phyloP scores from a whole-genome alignment of 2,329 filamentous ascomycete genomes.

The Alternaria sp. region DNA sequence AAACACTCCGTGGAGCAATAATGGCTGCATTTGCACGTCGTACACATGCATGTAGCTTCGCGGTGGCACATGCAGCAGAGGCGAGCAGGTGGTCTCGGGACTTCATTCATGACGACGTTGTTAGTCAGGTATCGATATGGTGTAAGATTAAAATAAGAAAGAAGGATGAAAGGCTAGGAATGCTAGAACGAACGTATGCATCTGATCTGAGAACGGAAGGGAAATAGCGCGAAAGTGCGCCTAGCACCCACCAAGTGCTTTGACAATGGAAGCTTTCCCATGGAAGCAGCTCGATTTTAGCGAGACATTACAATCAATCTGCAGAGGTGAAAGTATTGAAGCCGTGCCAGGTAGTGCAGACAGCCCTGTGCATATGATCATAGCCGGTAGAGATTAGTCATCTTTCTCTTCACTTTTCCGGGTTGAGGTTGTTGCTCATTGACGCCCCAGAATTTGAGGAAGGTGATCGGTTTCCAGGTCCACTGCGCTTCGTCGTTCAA shows the following conservation, averaged over 20 bases:
- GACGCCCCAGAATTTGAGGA: conserved; percentile 22
- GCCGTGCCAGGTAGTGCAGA: neutral
- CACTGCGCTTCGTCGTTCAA: conserved; percentile 41
- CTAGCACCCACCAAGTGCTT: neutral
- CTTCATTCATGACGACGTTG: neutral
- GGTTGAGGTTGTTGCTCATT: neutral
- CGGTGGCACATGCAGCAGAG: neutral
- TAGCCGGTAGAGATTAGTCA: conserved; percentile 17
- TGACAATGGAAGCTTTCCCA: neutral
- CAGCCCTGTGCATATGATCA: neutral
- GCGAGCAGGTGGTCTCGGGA: neutral
- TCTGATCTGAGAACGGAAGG: neutral
- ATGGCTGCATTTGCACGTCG: neutral
- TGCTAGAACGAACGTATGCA: neutral
- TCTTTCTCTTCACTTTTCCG: conserved; percentile 9
- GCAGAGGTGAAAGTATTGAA: neutral
- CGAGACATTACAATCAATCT: neutral
- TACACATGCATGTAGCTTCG: neutral
- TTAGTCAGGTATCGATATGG: neutral
- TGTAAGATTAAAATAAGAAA: neutral
- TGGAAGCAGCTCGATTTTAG: neutral
- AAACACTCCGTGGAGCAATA: neutral
- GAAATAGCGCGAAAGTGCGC: neutral
- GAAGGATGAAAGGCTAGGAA: neutral
- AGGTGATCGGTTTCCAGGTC: conserved; percentile 14